Base-by-base conservation (phyloP, 805 yeast genomes). In the Schizosaccharomyces lindneri region DNA sequence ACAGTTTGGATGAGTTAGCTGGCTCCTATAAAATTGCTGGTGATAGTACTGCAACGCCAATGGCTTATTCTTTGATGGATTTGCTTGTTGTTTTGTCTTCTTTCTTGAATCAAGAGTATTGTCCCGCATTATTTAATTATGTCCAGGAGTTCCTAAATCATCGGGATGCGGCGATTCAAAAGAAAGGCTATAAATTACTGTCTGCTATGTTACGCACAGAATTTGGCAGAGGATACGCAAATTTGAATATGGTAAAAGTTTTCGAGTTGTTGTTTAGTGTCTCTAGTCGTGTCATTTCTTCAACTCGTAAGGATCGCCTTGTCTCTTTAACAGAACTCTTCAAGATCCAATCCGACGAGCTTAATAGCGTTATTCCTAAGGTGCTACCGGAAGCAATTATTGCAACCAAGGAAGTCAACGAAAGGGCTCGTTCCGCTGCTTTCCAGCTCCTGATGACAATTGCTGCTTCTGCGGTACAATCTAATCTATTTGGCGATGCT, bases 361-460 rank as follows among this genome's bases (percentile, higher is more conserved):
- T 62, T 77, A 27, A 81, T 84, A 79, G 79, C 65, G 87, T 89
- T 70, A 82, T 93, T 65, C 95, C 96, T 27, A 76, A 84, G 11
- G 73, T 85, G 48, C 76, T 88, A 46, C 87, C 95, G 62, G 97
- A 93, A 74, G 82, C 88, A 29, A 90, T 93, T 62, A 75, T 93
- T 67, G 81, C 87, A 36, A 89, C 97, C 5, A 93, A 90, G 72
- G 96, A 88, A 69, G 83, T 81, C 62, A 94, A 90, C 70, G 98
- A 93, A 72, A 86, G 87, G 73, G 81, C 96, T 1, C 80, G 99
- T 70, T 85, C 82, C 64, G 74, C 82, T 17, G 83, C 97, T 0
- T 93, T 83, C 70, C 78, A 80, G 55, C 78, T 85, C 43, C 76
- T 93, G 63, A 81, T 87, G 55, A 78, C 79, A 51, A 86, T 89